These are phyloP conservation scores for Penicillium sp. DNA, from an alignment of 2,329 filamentous ascomycete genomes.

Conservation along the genomic window DNA sequence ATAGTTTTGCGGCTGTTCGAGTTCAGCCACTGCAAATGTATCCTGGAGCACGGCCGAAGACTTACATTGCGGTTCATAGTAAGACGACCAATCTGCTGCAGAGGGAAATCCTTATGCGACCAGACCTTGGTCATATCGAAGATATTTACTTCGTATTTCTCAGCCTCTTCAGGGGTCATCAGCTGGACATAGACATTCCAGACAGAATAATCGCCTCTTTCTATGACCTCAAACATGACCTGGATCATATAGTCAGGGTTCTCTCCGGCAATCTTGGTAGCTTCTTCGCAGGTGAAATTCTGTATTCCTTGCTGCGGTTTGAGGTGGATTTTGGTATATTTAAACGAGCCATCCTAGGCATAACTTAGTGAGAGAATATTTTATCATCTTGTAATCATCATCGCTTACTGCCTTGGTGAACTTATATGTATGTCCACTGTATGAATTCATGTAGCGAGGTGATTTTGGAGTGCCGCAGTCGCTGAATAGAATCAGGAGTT, in stretches of 20 bases:
- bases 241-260: slow-evolving; percentile 78
- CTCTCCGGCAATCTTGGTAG: slow-evolving; percentile 67
- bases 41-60: not conserved
- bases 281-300: slow-evolving; percentile 63
- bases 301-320: slow-evolving; percentile 40
- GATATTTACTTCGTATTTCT: slow-evolving; percentile 79
- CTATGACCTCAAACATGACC: slow-evolving; percentile 70
- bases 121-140: slow-evolving; percentile 81
- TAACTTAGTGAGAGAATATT: not conserved
- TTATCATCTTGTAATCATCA: not conserved
- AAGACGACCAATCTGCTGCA: slow-evolving; percentile 73
- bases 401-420: slow-evolving; percentile 51
- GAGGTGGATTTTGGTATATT: slow-evolving; percentile 60
- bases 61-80: slow-evolving; percentile 69
- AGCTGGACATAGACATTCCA: slow-evolving; percentile 78
- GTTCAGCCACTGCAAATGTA: not conserved
- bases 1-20: slow-evolving; percentile 53
- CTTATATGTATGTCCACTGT: slow-evolving; percentile 64
- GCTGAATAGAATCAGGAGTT: slow-evolving; percentile 61
- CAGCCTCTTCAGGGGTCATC: slow-evolving; percentile 65
- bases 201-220: slow-evolving; percentile 64
- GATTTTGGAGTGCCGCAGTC: slow-evolving; percentile 63
- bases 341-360: slow-evolving; percentile 55
- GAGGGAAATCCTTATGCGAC: slow-evolving; percentile 70
- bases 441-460: slow-evolving; percentile 61